Percentiles rank a stretch among this genome's conserved stretches.
Conservation (phyloP, 768 basidiomycete genomes). For the Baorangia bicolor region DNA sequence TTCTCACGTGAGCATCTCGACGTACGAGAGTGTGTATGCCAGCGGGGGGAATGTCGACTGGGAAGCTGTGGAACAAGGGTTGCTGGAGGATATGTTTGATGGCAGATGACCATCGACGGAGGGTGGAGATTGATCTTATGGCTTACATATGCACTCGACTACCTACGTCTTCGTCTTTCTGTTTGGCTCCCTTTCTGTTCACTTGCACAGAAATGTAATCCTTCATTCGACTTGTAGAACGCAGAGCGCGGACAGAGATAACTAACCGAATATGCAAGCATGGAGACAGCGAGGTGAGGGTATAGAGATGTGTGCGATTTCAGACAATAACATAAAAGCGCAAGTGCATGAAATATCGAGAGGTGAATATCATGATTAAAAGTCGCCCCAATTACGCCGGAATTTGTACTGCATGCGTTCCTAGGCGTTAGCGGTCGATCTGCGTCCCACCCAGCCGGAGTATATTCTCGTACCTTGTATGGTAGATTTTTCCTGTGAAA, state of each 20-base stretch:
- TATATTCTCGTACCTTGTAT: constrained; percentile 67
- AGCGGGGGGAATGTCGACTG: constrained; percentile 83
- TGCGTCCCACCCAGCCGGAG: constrained; percentile 15
- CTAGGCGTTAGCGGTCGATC: constrained; percentile 48
- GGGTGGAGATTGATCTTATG: background rate
- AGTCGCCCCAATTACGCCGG: constrained; percentile 85
- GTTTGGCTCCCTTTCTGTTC: constrained; percentile 3
- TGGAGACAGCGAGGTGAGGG: constrained; percentile 11
- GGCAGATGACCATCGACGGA: constrained; percentile 43
- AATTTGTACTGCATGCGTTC: constrained; percentile 84
- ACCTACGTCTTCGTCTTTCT: background rate
- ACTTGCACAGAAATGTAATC: constrained; percentile 4
- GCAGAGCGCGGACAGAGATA: background rate
- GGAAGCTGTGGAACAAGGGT: constrained; percentile 79
- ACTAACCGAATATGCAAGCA: constrained; percentile 3
- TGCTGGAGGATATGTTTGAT: constrained; percentile 91
- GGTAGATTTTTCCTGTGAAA: constrained; percentile 68
- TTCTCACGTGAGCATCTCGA: constrained; percentile 82
- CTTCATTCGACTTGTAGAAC: background rate
- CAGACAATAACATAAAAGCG: constrained; percentile 2
- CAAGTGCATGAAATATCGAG: constrained; percentile 8
- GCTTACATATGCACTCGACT: background rate
- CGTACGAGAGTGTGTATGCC: constrained; percentile 89
- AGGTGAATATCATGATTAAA: constrained; percentile 40
- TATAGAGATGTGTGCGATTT: constrained; percentile 29